phyloP scores from a whole-genome alignment of 805 yeast genomes.

The Komagataella populi region DNA sequence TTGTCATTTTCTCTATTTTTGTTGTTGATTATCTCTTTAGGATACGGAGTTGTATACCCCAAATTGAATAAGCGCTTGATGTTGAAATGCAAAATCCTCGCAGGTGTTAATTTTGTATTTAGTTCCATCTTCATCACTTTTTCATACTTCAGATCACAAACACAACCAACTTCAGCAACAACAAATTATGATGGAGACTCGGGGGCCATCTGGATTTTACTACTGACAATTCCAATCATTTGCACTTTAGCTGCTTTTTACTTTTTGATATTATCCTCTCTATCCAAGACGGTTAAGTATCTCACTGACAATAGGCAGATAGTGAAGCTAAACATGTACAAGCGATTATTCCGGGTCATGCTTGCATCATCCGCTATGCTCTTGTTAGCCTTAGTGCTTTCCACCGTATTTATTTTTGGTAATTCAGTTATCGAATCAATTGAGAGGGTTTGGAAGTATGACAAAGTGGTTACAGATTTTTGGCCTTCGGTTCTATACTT shows the following conservation, averaged over 20 bases:
- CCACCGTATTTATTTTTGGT: constrained; percentile 58
- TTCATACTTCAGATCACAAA: constrained; percentile 21
- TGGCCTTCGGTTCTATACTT: constrained; percentile 91
- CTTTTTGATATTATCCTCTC: constrained; percentile 55
- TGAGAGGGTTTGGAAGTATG: constrained; percentile 83
- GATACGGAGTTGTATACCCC: constrained; percentile 90
- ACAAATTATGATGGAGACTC: constrained; percentile 21
- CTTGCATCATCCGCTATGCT: constrained; percentile 59
- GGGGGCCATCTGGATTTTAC: constrained; percentile 31
- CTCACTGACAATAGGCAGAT: constrained; percentile 80
- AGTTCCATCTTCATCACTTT: constrained; percentile 38
- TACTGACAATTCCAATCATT: constrained; percentile 60
- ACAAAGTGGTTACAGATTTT: constrained; percentile 81
- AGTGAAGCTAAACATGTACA: constrained; percentile 82
- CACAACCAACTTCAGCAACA: constrained; percentile 18
- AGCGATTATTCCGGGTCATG: constrained; percentile 59
- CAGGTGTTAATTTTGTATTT: constrained; percentile 40
- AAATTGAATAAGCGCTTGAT: constrained; percentile 63
- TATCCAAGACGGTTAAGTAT: constrained; percentile 60
- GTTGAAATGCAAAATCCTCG: constrained; percentile 54
- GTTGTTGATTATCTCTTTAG: constrained; percentile 72
- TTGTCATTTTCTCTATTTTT: constrained; percentile 82
- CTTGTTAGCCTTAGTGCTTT: constrained; percentile 55
- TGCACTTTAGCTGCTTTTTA: constrained; percentile 62
- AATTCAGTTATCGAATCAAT: constrained; percentile 66